Conservation (phyloP, 176 grass and related monocot species). For the Pharus latifolius region DNA sequence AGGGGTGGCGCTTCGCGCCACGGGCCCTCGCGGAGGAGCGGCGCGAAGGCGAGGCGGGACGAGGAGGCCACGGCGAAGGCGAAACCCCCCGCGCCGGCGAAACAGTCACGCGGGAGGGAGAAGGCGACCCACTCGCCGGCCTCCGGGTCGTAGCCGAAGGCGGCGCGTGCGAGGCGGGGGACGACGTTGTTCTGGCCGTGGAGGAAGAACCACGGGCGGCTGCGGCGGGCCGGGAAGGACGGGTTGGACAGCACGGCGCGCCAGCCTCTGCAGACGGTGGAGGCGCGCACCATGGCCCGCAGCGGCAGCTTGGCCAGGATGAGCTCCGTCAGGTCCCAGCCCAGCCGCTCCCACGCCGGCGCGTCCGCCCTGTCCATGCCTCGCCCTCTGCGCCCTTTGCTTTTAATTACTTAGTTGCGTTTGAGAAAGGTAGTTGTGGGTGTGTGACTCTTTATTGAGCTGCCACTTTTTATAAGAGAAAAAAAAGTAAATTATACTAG, state of each 20-base stretch:
- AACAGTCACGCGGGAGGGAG: conserved; percentile 29
- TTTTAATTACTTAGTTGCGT: neutral
- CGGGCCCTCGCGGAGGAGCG: conserved; percentile 3
- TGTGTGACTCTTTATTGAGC: neutral
- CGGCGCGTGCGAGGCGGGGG: conserved; percentile 10
- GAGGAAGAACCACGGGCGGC: conserved; percentile 47
- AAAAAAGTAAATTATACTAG: neutral
- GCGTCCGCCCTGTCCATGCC: neutral
- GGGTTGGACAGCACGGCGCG: conserved; percentile 7
- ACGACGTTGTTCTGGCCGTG: conserved; percentile 37
- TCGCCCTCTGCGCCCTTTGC: neutral
- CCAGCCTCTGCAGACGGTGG: conserved; percentile 39
- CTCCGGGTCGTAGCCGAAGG: conserved; percentile 39
- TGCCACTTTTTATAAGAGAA: neutral
- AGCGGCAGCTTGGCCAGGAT: conserved; percentile 44
- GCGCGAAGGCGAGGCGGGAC: conserved; percentile 28
- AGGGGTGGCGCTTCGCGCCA: conserved; percentile 26
- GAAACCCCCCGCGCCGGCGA: conserved; percentile 37
- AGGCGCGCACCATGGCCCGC: conserved; percentile 25
- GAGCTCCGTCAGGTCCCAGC: conserved; percentile 33
- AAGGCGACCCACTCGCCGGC: conserved; percentile 16
- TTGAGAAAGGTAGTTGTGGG: neutral
- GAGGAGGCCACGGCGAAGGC: conserved; percentile 21
- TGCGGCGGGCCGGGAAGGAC: neutral
- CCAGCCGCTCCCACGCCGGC: conserved; percentile 21